These are phyloP conservation scores for Hirschfeldia incana DNA, from an alignment of 345 rosid genomes.

Conservation along the genomic window DNA sequence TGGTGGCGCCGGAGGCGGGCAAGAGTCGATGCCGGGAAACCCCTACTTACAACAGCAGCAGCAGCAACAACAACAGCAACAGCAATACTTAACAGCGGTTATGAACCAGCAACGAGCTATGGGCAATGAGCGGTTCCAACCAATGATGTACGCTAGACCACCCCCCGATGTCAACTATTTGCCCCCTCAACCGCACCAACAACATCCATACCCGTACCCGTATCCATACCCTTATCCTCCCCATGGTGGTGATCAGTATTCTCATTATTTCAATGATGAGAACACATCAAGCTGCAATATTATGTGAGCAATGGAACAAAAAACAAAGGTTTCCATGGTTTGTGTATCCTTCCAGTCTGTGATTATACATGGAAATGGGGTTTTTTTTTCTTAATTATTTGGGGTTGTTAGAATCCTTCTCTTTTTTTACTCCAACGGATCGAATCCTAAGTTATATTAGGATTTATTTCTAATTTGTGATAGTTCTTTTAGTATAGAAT, in stretches of 20 bases:
- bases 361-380: conserved; percentile 57
- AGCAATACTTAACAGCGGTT: conserved; percentile 58
- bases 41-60: conserved; percentile 66
- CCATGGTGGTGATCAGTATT: conserved; percentile 42
- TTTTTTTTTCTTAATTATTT: conserved; percentile 28
- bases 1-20: conserved; percentile 59
- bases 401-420: conserved; percentile 41
- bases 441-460: conserved; percentile 46
- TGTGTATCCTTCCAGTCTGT: conserved; percentile 37
- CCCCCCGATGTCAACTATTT: conserved; percentile 80
- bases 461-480: conserved; percentile 37
- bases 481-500: conserved; percentile 51
- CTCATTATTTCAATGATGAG: conserved; percentile 80
- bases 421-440: conserved; percentile 21
- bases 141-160: conserved; percentile 84
- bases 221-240: conserved; percentile 35
- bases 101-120: conserved; percentile 50
- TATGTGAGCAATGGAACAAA: conserved; percentile 54
- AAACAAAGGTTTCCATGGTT: conserved; percentile 29
- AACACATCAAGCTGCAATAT: conserved; percentile 86
- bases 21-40: conserved; percentile 67
- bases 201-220: conserved; percentile 44
- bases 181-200: conserved; percentile 61
- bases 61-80: conserved; percentile 55
- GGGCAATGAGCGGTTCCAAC: conserved; percentile 77